phyloP scores from a whole-genome alignment of 345 rosid species.

The Sapria himalayana region DNA sequence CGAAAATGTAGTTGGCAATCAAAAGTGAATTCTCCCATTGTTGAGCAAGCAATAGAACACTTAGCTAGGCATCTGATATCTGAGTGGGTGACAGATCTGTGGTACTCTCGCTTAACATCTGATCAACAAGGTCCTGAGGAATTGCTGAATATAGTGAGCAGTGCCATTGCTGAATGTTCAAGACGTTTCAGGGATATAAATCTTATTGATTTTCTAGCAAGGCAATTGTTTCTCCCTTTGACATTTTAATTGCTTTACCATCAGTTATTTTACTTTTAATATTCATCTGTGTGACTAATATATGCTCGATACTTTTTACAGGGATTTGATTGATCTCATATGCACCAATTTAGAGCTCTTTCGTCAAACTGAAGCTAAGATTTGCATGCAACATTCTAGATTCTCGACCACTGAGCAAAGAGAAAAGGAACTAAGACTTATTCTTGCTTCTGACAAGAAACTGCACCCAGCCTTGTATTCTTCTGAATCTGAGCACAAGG shows the following conservation, averaged over 20 bases:
- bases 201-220: constrained; percentile 69
- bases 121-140: constrained; percentile 90
- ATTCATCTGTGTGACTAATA: not conserved
- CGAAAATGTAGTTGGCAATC: constrained; percentile 53
- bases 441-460: constrained; percentile 59
- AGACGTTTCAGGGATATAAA: constrained; percentile 62
- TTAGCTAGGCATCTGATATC: constrained; percentile 67
- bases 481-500: constrained; percentile 90
- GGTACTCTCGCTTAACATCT: constrained; percentile 82
- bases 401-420: constrained; percentile 33
- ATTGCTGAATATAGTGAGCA: constrained; percentile 45
- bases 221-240: constrained; percentile 21
- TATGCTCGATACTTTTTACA: constrained; percentile 17
- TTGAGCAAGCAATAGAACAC: constrained; percentile 76
- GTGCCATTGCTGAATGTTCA: constrained; percentile 67
- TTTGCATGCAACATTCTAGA: constrained; percentile 29
- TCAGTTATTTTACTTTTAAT: constrained; percentile 3
- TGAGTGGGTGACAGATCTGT: constrained; percentile 83
- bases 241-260: constrained; percentile 5
- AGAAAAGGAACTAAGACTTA: constrained; percentile 38
- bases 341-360: constrained; percentile 71
- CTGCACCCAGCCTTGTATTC: constrained; percentile 95
- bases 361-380: constrained; percentile 51
- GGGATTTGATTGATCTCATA: constrained; percentile 64
- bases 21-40: constrained; percentile 76